Evolutionary conservation across 2,329 filamentous ascomycete genomes (phyloP).

Genomic region (Ceratocystis eucalypticola): DNA sequence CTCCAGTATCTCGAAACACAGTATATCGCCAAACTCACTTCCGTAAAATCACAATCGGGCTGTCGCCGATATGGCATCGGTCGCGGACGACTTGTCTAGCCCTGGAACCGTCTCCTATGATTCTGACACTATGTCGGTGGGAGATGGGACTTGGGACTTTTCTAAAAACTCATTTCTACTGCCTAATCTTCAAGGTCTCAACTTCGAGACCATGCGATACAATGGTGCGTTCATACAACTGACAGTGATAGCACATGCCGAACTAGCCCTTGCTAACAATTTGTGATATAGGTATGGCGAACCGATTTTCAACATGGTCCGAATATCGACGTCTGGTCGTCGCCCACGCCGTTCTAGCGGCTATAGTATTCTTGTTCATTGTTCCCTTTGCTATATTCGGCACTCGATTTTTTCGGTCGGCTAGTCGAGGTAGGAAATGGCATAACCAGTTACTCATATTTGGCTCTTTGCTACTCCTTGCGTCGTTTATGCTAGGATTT

Average conservation of each 20-base stretch:
- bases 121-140: constrained; percentile 61
- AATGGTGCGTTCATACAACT: constrained; percentile 46
- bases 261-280: background rate
- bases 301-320: constrained; percentile 54
- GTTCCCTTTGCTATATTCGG: constrained; percentile 61
- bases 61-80: constrained; percentile 46
- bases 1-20: background rate
- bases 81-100: constrained; percentile 47
- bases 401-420: constrained; percentile 55
- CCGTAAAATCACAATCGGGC: constrained; percentile 19
- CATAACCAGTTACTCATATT: constrained; percentile 65
- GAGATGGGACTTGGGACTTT: constrained; percentile 75
- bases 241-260: background rate
- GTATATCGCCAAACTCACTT: background rate
- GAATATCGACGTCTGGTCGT: constrained; percentile 59
- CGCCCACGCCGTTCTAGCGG: constrained; percentile 59
- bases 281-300: constrained; percentile 54
- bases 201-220: constrained; percentile 71
- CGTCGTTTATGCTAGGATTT: constrained; percentile 61
- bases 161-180: constrained; percentile 63
- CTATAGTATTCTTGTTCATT: constrained; percentile 59
- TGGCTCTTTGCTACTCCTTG: constrained; percentile 52
- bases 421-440: constrained; percentile 48
- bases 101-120: constrained; percentile 60
- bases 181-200: constrained; percentile 61